Conservation (phyloP, 768 basidiomycete species). For the Tulasnella sp. region DNA sequence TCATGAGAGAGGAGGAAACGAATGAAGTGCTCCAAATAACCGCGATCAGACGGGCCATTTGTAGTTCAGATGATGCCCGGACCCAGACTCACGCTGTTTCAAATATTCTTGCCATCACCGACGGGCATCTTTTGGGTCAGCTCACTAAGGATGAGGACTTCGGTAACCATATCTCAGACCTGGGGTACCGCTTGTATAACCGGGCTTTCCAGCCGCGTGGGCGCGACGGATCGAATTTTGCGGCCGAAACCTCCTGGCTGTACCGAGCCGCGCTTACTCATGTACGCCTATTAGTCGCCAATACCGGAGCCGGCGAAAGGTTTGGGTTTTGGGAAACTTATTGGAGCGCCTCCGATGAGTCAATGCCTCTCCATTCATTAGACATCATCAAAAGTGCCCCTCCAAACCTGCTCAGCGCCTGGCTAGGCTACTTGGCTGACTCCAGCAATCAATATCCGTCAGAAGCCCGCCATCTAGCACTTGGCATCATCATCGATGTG, state of each 20-base stretch:
- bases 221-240: background rate
- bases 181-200: background rate
- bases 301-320: background rate
- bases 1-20: background rate
- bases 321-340: too few relatives aligned
- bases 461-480: background rate
- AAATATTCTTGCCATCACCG: background rate
- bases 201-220: background rate
- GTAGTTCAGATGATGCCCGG: background rate
- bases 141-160: background rate
- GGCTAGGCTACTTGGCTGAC: background rate
- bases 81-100: background rate
- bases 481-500: background rate
- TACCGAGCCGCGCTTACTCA: background rate
- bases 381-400: background rate
- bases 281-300: background rate
- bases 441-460: background rate
- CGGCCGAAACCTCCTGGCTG: background rate
- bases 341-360: too few relatives aligned
- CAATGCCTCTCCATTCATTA: background rate
- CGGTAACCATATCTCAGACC: background rate
- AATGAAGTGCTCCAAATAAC: background rate
- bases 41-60: background rate
- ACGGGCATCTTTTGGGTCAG: background rate
- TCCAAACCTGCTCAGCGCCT: background rate